Percentiles rank a stretch among this genome's conserved stretches.
Evolutionary conservation across 495 filamentous ascomycete species (phyloP).

Genomic region (Penicillium atrosanguineum): DNA sequence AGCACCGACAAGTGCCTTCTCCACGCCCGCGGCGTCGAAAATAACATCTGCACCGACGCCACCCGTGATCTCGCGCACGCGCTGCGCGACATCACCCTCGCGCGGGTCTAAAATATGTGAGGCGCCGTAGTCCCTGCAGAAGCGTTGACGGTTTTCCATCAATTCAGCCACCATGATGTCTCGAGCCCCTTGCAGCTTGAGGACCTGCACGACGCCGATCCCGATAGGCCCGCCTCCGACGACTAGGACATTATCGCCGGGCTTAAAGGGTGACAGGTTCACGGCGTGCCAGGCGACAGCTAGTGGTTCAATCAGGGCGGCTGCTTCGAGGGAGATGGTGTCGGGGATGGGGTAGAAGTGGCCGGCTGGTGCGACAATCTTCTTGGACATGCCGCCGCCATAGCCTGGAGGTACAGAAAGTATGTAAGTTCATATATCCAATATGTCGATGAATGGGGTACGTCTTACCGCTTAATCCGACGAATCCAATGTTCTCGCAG

Average conservation of each 20-base stretch:
- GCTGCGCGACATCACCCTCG: slow-evolving; percentile 47
- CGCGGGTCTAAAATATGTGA: slow-evolving; percentile 54
- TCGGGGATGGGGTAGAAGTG: slow-evolving; percentile 29
- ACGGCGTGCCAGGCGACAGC: slow-evolving; percentile 64
- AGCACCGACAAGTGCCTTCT: slow-evolving; percentile 47
- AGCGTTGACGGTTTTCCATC: slow-evolving; percentile 44
- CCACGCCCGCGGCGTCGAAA: slow-evolving; percentile 59
- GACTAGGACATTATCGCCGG: slow-evolving; percentile 45
- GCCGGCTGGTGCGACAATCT: slow-evolving; percentile 27
- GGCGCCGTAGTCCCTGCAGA: slow-evolving; percentile 53
- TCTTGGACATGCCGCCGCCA: slow-evolving; percentile 26
- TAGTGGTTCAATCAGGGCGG: slow-evolving; percentile 58
- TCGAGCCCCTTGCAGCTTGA: slow-evolving; percentile 45
- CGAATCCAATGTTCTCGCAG: slow-evolving; percentile 59
- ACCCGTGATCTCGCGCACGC: slow-evolving; percentile 44
- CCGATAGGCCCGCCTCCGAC: slow-evolving; percentile 61
- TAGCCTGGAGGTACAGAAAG: slow-evolving; percentile 15
- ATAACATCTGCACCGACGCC: slow-evolving; percentile 52
- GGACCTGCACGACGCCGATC: slow-evolving; percentile 52
- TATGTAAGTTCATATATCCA: background rate
- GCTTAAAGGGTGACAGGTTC: slow-evolving; percentile 45
- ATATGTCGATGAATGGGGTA: background rate
- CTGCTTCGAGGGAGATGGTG: slow-evolving; percentile 14
- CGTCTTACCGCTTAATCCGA: slow-evolving; percentile 51
- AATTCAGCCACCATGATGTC: slow-evolving; percentile 57